Percentiles rank a stretch among this genome's conserved stretches.
Evolutionary conservation across 2,329 filamentous ascomycete species (phyloP).

Genomic region (Neurospora crassa): DNA sequence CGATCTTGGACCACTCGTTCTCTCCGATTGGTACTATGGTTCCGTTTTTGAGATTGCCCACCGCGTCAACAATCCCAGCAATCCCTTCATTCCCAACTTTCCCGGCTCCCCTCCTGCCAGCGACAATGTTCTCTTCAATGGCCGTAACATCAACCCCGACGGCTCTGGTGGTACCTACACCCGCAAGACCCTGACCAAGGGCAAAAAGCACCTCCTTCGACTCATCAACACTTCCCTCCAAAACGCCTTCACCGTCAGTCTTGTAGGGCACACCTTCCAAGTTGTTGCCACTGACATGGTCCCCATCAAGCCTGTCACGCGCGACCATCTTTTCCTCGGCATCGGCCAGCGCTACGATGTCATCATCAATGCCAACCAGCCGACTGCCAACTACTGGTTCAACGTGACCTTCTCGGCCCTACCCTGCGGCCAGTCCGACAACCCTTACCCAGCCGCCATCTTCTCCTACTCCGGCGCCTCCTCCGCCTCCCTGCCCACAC

Average conservation of each 20-base stretch:
- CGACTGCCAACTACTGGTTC: conserved; percentile 29
- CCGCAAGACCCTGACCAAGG: conserved; percentile 25
- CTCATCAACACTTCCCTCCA: conserved; percentile 39
- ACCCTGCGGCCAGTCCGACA: conserved; percentile 24
- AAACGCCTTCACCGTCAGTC: conserved; percentile 38
- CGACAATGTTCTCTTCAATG: conserved; percentile 33
- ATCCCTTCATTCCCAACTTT: conserved; percentile 13
- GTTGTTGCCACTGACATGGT: conserved; percentile 43
- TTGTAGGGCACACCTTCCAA: conserved; percentile 36
- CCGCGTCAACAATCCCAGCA: conserved; percentile 15
- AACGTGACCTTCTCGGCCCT: conserved; percentile 24
- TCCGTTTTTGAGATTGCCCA: conserved; percentile 19
- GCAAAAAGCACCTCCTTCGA: conserved; percentile 35
- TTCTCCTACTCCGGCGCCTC: conserved; percentile 29
- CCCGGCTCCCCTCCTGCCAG: conserved; percentile 21
- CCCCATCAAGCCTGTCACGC: conserved; percentile 37
- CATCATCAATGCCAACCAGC: conserved; percentile 31
- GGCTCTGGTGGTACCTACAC: conserved; percentile 19
- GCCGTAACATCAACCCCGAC: conserved; percentile 26
- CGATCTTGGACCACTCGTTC: conserved; percentile 38
- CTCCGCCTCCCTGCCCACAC: conserved; percentile 19
- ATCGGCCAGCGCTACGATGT: conserved; percentile 38
- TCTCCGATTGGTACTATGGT: conserved; percentile 40
- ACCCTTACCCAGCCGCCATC: conserved; percentile 26
- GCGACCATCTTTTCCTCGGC: conserved; percentile 38